phyloP scores from a whole-genome alignment of 257 asterid species.

The Capsicum rhomboideum region DNA sequence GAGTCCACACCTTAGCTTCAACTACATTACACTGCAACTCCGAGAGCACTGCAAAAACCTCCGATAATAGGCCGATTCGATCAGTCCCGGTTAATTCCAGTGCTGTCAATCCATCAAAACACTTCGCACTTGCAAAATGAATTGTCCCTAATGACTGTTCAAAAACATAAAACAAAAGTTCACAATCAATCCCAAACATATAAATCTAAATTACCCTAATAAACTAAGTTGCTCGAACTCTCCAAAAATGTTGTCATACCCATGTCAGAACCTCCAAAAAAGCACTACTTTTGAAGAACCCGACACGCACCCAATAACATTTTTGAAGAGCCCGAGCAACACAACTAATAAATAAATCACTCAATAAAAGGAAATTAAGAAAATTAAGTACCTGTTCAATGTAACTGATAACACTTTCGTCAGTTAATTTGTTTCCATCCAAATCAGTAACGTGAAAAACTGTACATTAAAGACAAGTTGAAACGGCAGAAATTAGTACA shows the following conservation, averaged over 20 bases:
- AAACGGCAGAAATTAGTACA: slow-evolving; percentile 22
- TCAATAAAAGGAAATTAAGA: background rate
- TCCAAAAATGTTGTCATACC: no score
- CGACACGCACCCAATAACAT: no score
- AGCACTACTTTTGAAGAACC: no score
- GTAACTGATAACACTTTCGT: slow-evolving; percentile 71
- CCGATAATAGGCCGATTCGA: slow-evolving; percentile 79
- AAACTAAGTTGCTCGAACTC: no score
- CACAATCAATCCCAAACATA: background rate
- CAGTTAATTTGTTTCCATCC: slow-evolving; percentile 84
- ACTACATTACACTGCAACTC: slow-evolving; percentile 63
- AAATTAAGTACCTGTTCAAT: slow-evolving; percentile 65
- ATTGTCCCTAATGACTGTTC: slow-evolving; percentile 75
- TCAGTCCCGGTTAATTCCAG: slow-evolving; percentile 85
- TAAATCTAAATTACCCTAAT: background rate
- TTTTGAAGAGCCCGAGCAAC: no score
- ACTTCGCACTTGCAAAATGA: slow-evolving; percentile 49
- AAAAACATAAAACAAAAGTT: background rate
- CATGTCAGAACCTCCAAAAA: no score
- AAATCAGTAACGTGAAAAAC: slow-evolving; percentile 96
- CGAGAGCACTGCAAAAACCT: slow-evolving; percentile 82
- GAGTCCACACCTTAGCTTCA: slow-evolving; percentile 89
- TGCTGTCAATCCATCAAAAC: slow-evolving; percentile 71
- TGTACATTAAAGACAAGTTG: slow-evolving; percentile 26
- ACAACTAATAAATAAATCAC: background rate